A percentile compares a stretch with the other conserved stretches of the same genome.
Evolutionary conservation across 768 basidiomycete species (phyloP).

Genomic region (Serendipita vermifera): DNA sequence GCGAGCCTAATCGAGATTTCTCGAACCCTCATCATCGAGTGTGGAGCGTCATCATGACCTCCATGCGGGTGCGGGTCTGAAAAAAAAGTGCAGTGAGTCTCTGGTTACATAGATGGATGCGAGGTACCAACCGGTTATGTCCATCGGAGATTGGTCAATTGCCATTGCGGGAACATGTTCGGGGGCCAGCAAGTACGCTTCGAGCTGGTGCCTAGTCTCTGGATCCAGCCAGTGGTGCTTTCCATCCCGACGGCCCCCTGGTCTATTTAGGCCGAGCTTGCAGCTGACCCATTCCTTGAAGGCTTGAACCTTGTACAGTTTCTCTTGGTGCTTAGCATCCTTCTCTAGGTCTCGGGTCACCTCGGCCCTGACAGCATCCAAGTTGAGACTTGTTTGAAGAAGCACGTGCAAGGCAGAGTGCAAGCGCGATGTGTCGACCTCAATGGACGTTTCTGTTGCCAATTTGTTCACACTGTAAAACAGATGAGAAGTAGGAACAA

Average conservation of each 20-base stretch:
- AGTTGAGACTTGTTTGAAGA: constrained; percentile 25
- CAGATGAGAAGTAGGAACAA: background rate
- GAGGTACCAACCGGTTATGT: background rate
- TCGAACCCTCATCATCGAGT: background rate
- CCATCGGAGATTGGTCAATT: background rate
- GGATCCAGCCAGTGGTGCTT: too few relatives aligned
- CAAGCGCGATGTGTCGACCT: constrained; percentile 22
- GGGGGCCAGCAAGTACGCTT: constrained; percentile 6
- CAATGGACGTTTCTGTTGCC: constrained; percentile 17
- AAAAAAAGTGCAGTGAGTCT: background rate
- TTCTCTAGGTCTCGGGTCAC: constrained; percentile 20
- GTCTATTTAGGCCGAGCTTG: background rate
- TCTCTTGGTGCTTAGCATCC: constrained; percentile 15
- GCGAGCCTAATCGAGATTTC: background rate
- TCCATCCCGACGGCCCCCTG: too few relatives aligned
- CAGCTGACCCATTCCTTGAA: background rate
- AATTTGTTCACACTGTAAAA: constrained; percentile 39
- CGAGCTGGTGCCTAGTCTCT: too few relatives aligned
- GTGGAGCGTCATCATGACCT: constrained; percentile 12
- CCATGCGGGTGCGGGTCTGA: constrained; percentile 12
- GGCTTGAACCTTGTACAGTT: background rate
- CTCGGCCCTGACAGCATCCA: constrained; percentile 23
- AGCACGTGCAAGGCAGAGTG: constrained; percentile 22
- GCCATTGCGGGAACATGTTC: background rate
- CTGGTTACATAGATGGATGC: background rate